A percentile compares a stretch with the other conserved stretches of the same genome.
Conservation (phyloP, 108 stramenopile species). For the Schizochytrium sp. region DNA sequence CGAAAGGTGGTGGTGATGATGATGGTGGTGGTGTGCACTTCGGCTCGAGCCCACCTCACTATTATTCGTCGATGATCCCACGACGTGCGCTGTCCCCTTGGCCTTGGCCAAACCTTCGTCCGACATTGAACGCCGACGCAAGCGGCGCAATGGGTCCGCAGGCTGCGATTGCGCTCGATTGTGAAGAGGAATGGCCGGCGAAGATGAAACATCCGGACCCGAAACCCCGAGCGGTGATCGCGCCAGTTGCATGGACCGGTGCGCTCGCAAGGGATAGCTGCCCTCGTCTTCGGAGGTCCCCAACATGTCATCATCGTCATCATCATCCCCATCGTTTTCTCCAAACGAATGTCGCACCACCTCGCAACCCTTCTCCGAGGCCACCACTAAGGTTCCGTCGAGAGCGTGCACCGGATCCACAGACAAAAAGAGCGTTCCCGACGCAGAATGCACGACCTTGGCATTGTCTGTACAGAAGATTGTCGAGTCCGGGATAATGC, state of each 20-base stretch:
- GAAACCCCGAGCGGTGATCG: neutral
- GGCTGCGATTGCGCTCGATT: neutral
- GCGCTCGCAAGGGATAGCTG: neutral
- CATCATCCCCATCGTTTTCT: neutral
- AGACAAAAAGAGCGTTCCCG: neutral
- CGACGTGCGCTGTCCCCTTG: too few species aligned
- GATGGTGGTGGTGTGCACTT: too few species aligned
- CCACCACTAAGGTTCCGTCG: neutral
- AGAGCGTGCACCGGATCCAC: slow-evolving; percentile 1
- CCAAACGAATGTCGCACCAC: neutral
- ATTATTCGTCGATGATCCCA: too few species aligned
- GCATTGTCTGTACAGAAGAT: neutral
- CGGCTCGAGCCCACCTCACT: too few species aligned
- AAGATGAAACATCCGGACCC: too few species aligned
- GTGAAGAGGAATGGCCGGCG: neutral
- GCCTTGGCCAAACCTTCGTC: neutral
- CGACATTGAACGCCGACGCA: neutral
- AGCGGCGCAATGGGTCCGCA: neutral
- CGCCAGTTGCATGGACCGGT: neutral
- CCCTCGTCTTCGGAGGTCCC: neutral
- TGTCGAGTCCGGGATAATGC: neutral
- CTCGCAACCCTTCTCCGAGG: slow-evolving; percentile 2
- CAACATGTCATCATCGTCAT: neutral
- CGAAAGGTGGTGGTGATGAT: too few species aligned
- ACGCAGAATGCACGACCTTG: neutral